Evolutionary conservation across 495 filamentous ascomycete genomes (phyloP).

Genomic region (Tuber brumale): DNA sequence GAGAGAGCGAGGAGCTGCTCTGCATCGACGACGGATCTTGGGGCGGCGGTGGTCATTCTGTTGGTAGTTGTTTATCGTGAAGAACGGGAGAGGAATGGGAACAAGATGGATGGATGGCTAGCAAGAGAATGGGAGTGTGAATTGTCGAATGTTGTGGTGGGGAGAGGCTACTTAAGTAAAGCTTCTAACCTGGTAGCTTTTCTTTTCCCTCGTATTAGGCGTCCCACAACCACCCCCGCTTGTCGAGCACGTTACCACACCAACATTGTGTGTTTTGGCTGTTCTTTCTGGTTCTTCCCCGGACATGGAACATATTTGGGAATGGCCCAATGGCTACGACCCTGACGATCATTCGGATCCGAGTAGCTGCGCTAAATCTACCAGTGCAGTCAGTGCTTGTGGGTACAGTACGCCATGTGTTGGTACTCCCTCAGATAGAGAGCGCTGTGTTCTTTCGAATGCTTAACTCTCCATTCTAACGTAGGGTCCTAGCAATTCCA

Average conservation of each 20-base stretch:
- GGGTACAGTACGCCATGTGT: background rate
- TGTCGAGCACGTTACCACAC: background rate
- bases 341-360: slow-evolving; percentile 2
- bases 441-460: background rate
- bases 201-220: background rate
- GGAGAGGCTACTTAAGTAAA: background rate
- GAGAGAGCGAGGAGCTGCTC: slow-evolving; percentile 14
- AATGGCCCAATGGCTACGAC: background rate
- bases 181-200: background rate
- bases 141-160: background rate
- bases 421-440: background rate
- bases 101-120: background rate
- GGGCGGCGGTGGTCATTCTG: slow-evolving; percentile 7
- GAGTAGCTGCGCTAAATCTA: background rate
- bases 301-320: background rate
- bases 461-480: background rate
- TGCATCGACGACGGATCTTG: slow-evolving; percentile 13
- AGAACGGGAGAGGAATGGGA: background rate
- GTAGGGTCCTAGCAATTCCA: background rate
- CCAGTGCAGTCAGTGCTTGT: background rate
- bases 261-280: background rate
- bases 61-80: background rate
- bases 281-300: background rate
- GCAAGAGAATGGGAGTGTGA: background rate
- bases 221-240: background rate